A percentile compares a stretch with the other conserved stretches of the same genome.
phyloP scores from a whole-genome alignment of 2,329 filamentous ascomycete genomes.

The Venturia oleaginea region DNA sequence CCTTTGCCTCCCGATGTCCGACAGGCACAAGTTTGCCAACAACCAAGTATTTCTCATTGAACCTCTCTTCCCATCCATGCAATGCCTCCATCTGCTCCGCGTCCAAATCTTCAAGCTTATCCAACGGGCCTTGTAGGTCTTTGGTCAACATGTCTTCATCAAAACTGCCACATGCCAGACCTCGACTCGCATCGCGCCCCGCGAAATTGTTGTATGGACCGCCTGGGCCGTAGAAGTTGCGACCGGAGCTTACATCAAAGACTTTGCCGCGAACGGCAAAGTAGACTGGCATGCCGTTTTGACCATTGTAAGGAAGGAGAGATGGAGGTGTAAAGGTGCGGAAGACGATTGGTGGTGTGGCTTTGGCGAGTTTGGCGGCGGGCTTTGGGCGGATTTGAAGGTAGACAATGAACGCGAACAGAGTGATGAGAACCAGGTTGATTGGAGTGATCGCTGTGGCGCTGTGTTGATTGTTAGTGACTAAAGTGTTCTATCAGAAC shows the following conservation, averaged over 20 bases:
- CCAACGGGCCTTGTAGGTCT: slow-evolving; percentile 75
- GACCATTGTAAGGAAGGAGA: slow-evolving; percentile 79
- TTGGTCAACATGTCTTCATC: slow-evolving; percentile 92
- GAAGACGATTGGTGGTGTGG: slow-evolving; percentile 68
- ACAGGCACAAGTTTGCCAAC: slow-evolving; percentile 75
- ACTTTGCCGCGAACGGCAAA: slow-evolving; percentile 84
- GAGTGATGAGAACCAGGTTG: slow-evolving; percentile 51
- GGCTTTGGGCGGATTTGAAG: slow-evolving; percentile 48
- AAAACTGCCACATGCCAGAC: slow-evolving; percentile 84
- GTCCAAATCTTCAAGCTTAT: slow-evolving; percentile 63
- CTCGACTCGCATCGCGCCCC: slow-evolving; percentile 79
- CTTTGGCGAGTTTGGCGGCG: slow-evolving; percentile 42
- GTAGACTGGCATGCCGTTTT: slow-evolving; percentile 65
- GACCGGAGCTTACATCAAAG: slow-evolving; percentile 79
- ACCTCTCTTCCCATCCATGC: slow-evolving; percentile 86
- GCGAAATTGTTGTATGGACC: slow-evolving; percentile 96
- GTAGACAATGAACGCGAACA: slow-evolving; percentile 49
- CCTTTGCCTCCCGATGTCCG: slow-evolving; percentile 43
- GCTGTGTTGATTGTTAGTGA: slow-evolving; percentile 26
- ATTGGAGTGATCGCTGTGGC: slow-evolving; percentile 49
- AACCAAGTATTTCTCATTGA: slow-evolving; percentile 89
- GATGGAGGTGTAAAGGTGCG: slow-evolving; percentile 75
- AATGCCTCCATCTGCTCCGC: slow-evolving; percentile 73
- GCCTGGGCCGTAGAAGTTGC: slow-evolving; percentile 93
- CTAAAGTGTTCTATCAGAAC: too few relatives aligned